Conservation (phyloP, 192 early-diverging fungal genomes). For the Backusella luteola region DNA sequence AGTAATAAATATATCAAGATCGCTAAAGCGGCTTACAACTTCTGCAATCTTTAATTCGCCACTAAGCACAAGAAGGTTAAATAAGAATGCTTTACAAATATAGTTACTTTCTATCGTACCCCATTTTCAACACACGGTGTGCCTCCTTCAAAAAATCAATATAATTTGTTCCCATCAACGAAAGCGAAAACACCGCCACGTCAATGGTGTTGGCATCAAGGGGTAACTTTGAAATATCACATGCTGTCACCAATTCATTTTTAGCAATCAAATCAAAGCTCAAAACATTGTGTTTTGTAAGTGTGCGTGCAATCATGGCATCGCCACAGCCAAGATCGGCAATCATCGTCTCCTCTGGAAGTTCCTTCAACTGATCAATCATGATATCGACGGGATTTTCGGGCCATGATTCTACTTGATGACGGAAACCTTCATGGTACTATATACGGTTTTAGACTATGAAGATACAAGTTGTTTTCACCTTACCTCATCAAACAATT, state of each 20-base stretch:
- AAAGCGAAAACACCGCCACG: conserved; percentile 87
- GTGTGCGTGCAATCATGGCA: conserved; percentile 77
- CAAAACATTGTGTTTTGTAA: conserved; percentile 63
- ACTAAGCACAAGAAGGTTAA: conserved; percentile 33
- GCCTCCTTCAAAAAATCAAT: conserved; percentile 90
- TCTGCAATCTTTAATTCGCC: conserved; percentile 94
- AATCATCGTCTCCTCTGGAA: conserved; percentile 57
- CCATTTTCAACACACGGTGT: conserved; percentile 74
- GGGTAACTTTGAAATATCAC: conserved; percentile 91
- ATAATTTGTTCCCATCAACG: conserved; percentile 97
- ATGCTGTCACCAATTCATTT: conserved; percentile 79
- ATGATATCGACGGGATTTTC: conserved; percentile 90
- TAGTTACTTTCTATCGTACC: conserved; percentile 40
- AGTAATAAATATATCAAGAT: conserved; percentile 73
- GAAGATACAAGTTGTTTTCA: too few relatives aligned
- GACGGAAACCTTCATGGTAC: conserved; percentile 94
- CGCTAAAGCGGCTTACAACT: conserved; percentile 85
- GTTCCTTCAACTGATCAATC: conserved; percentile 59
- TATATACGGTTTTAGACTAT: conserved; percentile 7
- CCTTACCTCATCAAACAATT: conserved; percentile 82
- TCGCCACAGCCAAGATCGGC: conserved; percentile 98
- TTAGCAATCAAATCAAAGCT: conserved; percentile 89
- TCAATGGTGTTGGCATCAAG: conserved; percentile 66
- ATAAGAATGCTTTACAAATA: not conserved
- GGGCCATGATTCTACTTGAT: conserved; percentile 91